Base-by-base conservation (phyloP, 2,329 filamentous ascomycete genomes). In the Macrophomina tecta region DNA sequence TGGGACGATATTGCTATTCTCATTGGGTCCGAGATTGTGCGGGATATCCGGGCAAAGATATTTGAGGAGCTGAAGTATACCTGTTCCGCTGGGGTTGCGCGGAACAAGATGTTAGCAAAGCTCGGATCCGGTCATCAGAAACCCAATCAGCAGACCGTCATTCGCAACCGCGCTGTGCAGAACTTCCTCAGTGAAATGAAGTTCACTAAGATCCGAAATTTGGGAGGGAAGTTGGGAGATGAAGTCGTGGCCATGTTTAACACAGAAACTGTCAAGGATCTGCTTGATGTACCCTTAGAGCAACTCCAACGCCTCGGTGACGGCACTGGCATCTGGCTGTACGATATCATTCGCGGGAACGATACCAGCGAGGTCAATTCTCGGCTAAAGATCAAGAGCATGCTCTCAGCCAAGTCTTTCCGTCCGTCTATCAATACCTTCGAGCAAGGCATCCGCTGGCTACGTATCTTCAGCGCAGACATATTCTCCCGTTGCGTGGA, bases 321-420 rank as follows among this genome's bases (percentile, higher is more conserved):
- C 63, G 93, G 97, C 52, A 95, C 91, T 0, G 94, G 92, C 1
- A 83, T 85, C 3, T 97, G 94, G 93, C 83, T 98, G 11, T 90
- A 97, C 79, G 88, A 90, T 65, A 91, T 90, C 11, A 90, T 98
- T 64, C 88, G 95, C 11, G 95, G 95, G 1, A 88, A 94, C 68
- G 95, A 99, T 77, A 82, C 84, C 60, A 95, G 91, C 72, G 94
- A 97, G 78, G 93, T 99, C 70, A 97, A 93, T 74, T 87, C 93
- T 34, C 86, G 94, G 62, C 97, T 93, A 1, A 92, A 95, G 74
- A 97, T 97, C 82, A 97, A 98, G 77, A 95, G 91, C 16, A 98
- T 99, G 94, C 84, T 98, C 14, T 97, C 93, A 1, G 94, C 95
- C 23, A 99, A 99, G 76, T 96, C 93, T 0, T 99, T 99, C 74